Conservation (phyloP, 805 yeast species). For the Candida succiphila region DNA sequence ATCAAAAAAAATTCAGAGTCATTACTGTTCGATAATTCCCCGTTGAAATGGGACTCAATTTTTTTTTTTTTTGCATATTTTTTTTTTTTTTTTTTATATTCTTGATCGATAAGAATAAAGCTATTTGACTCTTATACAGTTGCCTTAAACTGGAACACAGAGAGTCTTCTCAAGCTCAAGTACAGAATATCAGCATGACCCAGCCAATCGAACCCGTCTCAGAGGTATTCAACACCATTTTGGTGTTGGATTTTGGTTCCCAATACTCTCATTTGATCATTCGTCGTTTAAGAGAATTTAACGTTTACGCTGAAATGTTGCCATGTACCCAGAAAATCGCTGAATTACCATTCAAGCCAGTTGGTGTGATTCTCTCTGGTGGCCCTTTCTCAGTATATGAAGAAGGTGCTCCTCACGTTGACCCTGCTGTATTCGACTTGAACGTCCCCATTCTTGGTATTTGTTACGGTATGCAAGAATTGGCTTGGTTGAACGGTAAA, state of each 20-base stretch:
- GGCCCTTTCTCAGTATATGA: slow-evolving; percentile 98
- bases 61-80: no score
- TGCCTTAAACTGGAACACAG: no score
- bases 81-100: no score
- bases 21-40: no score
- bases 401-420: slow-evolving; percentile 94
- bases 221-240: slow-evolving; percentile 87
- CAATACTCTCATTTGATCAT: slow-evolving; percentile 96
- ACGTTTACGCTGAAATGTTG: slow-evolving; percentile 97
- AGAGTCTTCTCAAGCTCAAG: no score
- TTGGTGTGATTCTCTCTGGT: slow-evolving; percentile 92
- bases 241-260: slow-evolving; percentile 96
- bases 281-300: slow-evolving; percentile 94
- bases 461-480: slow-evolving; percentile 98
- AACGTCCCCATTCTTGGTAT: slow-evolving; percentile 93
- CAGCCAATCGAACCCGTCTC: slow-evolving; percentile 49
- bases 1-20: no score
- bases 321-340: slow-evolving; percentile 97
- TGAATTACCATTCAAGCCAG: slow-evolving; percentile 89
- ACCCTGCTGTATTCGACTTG: slow-evolving; percentile 83
- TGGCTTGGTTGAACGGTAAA: slow-evolving; percentile 95
- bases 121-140: no score
- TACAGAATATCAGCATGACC: slow-evolving; percentile 4
- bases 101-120: no score
- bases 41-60: no score